Evolutionary conservation across 306 rosid genomes (phyloP).

Genomic region (Mimosa pudica): DNA sequence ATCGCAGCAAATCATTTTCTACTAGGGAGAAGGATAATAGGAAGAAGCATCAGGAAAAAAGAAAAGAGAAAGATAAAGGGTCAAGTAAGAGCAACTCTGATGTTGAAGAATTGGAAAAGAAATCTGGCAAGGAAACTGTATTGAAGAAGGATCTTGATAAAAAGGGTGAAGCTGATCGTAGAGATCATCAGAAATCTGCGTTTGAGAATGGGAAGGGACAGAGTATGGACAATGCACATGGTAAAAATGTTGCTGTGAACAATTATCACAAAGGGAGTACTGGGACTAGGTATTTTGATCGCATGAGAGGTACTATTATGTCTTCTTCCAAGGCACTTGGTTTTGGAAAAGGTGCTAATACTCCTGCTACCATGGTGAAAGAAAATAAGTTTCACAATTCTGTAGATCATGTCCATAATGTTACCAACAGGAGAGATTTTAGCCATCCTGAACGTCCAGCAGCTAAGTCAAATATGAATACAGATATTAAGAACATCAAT

Average conservation of each 20-base stretch:
- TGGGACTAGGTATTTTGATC: conserved; percentile 88
- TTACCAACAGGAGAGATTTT: conserved; percentile 61
- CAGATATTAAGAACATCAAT: conserved; percentile 67
- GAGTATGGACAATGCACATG: conserved; percentile 53
- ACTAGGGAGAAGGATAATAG: conserved; percentile 61
- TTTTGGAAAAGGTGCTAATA: conserved; percentile 73
- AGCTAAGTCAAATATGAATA: conserved; percentile 57
- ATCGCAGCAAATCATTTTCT: conserved; percentile 52
- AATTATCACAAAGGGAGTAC: conserved; percentile 63
- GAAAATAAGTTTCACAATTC: conserved; percentile 66
- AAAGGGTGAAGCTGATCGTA: conserved; percentile 65
- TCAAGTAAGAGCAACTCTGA: conserved; percentile 98
- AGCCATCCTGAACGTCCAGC: conserved; percentile 63
- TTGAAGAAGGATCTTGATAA: conserved; percentile 71
- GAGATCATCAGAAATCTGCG: conserved; percentile 67
- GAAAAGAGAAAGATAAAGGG: conserved; percentile 82
- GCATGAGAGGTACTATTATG: conserved; percentile 87
- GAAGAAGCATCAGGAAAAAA: conserved; percentile 90
- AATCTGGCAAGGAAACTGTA: conserved; percentile 77
- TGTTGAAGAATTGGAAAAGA: conserved; percentile 87
- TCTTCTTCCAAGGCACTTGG: conserved; percentile 92
- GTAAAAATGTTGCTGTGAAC: conserved; percentile 53
- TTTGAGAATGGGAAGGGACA: conserved; percentile 61
- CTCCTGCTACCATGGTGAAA: conserved; percentile 56
- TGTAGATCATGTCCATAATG: conserved; percentile 63